A percentile compares a stretch with the other conserved stretches of the same genome.
Conservation (phyloP, 805 yeast genomes). For the Blastobotrys terrestris region DNA sequence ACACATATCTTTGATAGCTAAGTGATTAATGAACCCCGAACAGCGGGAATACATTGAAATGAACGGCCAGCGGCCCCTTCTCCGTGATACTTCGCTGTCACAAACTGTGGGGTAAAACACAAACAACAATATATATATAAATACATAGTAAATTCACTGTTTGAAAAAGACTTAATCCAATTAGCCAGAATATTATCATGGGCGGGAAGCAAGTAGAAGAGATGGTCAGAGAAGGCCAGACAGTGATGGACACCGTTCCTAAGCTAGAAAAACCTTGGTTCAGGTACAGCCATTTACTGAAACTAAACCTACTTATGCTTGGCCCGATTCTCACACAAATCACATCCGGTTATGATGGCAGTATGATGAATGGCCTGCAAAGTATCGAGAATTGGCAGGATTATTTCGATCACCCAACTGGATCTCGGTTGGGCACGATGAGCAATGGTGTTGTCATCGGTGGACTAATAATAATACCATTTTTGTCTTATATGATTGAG, state of each 20-base stretch:
- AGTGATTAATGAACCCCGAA: too few species aligned
- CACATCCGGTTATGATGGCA: constrained; percentile 18
- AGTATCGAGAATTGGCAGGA: constrained; percentile 21
- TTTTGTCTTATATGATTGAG: constrained; percentile 57
- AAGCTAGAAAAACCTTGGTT: constrained; percentile 16
- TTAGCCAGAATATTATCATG: too few species aligned
- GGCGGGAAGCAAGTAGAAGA: neutral
- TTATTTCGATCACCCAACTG: constrained; percentile 17
- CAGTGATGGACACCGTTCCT: constrained; percentile 5
- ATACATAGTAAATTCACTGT: too few species aligned
- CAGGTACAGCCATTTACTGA: constrained; percentile 13
- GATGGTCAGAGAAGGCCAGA: neutral
- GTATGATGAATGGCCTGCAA: constrained; percentile 19
- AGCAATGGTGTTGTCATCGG: constrained; percentile 39
- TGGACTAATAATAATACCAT: constrained; percentile 62
- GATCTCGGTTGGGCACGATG: constrained; percentile 16
- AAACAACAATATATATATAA: too few species aligned
- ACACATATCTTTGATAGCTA: too few species aligned
- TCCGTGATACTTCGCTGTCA: neutral
- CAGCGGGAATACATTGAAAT: too few species aligned
- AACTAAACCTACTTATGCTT: constrained; percentile 13
- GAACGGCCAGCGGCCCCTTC: neutral
- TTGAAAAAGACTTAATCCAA: too few species aligned
- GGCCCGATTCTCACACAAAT: constrained; percentile 14
- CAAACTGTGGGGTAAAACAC: too few species aligned